Base-by-base conservation (phyloP, 2,329 filamentous ascomycete genomes). In the Pseudogymnoascus sp. region DNA sequence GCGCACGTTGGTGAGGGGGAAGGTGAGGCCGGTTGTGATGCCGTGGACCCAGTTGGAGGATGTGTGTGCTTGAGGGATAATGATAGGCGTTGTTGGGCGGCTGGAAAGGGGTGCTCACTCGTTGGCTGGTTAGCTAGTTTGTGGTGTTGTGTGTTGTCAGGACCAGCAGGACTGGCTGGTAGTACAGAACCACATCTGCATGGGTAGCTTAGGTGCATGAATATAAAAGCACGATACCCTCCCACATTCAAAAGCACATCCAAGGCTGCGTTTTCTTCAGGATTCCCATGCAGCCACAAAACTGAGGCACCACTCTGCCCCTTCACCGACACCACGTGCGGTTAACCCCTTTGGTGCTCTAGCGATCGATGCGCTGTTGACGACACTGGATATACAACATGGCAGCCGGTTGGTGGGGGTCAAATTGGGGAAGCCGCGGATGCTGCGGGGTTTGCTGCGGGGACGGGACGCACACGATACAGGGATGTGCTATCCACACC, bases 1-100 rank as follows among this genome's bases (percentile, higher is more conserved):
- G 38, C 45, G 63, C 14, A 70, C 80, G 2, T 72, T 74, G 68
- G 75, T 78, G 9, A 74, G 83, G 58, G 67, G 72, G 41, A 77
- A 76, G 64, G 73, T 82, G 1, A 74, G 76, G 72, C 79, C 80
- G 30, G 80, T 80, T 65, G 67, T 84, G 9, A 67, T 74, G 66
- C 81, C 81, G 0, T 77, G 70, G 42, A 77, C 75, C n/a, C 79
- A 82, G 69, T 65, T 83, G 61, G 69, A 60, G 19, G 75, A 80
- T 74, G 72, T 80, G 11, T 62, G 41, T 23, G 30, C 14, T 25
- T 23, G 11, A 49, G 6, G 14, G n/a, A 33, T 55, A 9, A 19
- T 30, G 6, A 19, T 30, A 3, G 19, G 11, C n/a, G 22, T 12
- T 30, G 45, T 19, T 52, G n/a, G 7, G 23, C 12, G 45, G 45